Percentiles rank a stretch among this genome's conserved stretches.
These are phyloP conservation scores for Cryptococcus floricola DNA, from an alignment of 1,284 basidiomycete genomes.

Conservation along the genomic window DNA sequence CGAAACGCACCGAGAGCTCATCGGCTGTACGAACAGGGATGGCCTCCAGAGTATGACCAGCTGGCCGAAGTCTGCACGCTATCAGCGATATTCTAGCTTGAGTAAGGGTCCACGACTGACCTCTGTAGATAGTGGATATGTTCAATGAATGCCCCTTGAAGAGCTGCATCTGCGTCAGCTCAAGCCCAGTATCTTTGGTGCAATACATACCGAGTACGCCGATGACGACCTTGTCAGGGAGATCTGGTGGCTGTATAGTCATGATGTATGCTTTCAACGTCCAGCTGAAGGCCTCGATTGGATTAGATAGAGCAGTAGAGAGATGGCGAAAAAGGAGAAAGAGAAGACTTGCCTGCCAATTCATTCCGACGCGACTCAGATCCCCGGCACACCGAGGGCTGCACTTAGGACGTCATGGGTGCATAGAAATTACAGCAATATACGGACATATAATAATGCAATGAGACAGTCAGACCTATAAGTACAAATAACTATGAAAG, in stretches of 20 bases:
- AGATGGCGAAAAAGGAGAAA: background rate
- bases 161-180: constrained; percentile 54
- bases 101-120: constrained; percentile 18
- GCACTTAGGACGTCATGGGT: too few relatives aligned
- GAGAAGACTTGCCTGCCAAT: too few relatives aligned
- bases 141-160: constrained; percentile 92
- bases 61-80: constrained; percentile 19
- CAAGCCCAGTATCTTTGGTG: too few relatives aligned
- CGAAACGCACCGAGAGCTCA: constrained; percentile 58
- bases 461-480: too few relatives aligned
- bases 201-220: constrained; percentile 31
- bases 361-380: too few relatives aligned
- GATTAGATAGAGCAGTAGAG: background rate
- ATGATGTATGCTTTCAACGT: background rate
- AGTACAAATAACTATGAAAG: too few relatives aligned
- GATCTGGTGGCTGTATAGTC: constrained; percentile 9
- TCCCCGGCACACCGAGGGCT: too few relatives aligned
- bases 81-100: background rate
- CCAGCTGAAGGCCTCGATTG: too few relatives aligned
- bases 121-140: constrained; percentile 55
- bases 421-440: too few relatives aligned
- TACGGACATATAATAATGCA: too few relatives aligned
- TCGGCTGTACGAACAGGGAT: constrained; percentile 67
- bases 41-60: constrained; percentile 26
- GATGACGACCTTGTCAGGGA: constrained; percentile 20